Evolutionary conservation across 2,329 filamentous ascomycete genomes (phyloP).

Genomic region (Stagonosporopsis chrysanthemi): DNA sequence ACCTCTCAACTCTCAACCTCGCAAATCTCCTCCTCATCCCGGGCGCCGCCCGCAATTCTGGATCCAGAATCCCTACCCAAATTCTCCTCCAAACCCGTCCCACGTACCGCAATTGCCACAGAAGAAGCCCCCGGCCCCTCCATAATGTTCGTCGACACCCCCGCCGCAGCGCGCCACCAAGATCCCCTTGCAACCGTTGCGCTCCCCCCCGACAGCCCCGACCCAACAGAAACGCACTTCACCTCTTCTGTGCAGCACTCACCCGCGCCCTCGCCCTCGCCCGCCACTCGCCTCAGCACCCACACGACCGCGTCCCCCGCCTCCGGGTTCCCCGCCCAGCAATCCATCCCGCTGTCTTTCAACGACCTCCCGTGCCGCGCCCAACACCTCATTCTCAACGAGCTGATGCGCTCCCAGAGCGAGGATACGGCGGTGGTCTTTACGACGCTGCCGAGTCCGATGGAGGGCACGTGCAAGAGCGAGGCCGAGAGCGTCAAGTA

Average conservation of each 20-base stretch:
- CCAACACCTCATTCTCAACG: slow-evolving; percentile 86
- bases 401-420: slow-evolving; percentile 68
- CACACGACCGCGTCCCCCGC: slow-evolving; percentile 12
- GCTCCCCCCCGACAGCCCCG: not conserved
- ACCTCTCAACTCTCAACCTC: slow-evolving; percentile 31
- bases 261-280: slow-evolving; percentile 2
- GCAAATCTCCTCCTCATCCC: slow-evolving; percentile 27
- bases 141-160: slow-evolving; percentile 74
- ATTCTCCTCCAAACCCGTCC: slow-evolving; percentile 77
- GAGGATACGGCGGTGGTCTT: slow-evolving; percentile 75
- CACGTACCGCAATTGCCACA: slow-evolving; percentile 69
- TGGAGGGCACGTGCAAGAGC: slow-evolving; percentile 76
- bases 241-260: slow-evolving; percentile 8
- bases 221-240: slow-evolving; percentile 7
- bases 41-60: slow-evolving; percentile 59
- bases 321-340: slow-evolving; percentile 63
- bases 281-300: slow-evolving; percentile 2
- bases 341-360: slow-evolving; percentile 76
- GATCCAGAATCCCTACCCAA: slow-evolving; percentile 63
- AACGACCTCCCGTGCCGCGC: slow-evolving; percentile 85
- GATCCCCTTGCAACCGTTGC: slow-evolving; percentile 32
- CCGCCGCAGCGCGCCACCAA: slow-evolving; percentile 23
- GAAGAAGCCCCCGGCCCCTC: slow-evolving; percentile 72
- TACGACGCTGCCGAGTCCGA: slow-evolving; percentile 82
- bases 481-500: slow-evolving; percentile 76